phyloP scores from a whole-genome alignment of 2,329 filamentous ascomycete genomes.

The Hyphodiscus sp. region DNA sequence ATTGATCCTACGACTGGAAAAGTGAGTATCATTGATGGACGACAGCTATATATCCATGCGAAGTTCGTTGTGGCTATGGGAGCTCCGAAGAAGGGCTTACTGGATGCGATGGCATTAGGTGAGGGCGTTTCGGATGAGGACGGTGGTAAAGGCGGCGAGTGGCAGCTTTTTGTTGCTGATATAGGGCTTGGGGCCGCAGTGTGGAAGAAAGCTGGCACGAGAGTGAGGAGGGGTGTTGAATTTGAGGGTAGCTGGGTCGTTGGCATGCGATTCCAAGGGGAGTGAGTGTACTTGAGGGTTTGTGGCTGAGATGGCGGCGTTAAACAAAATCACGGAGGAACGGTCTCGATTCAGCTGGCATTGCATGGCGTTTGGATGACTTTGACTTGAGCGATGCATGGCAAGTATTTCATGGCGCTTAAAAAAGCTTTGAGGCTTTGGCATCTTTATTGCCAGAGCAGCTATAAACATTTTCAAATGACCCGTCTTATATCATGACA shows the following conservation, averaged over 20 bases:
- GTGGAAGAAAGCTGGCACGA: constrained; percentile 78
- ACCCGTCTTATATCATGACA: neutral
- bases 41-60: constrained; percentile 71
- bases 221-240: constrained; percentile 75
- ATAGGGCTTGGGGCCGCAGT: constrained; percentile 77
- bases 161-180: constrained; percentile 80
- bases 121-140: constrained; percentile 28
- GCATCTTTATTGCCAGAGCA: neutral
- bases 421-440: neutral
- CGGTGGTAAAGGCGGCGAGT: constrained; percentile 36
- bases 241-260: constrained; percentile 86
- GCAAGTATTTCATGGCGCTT: neutral
- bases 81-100: constrained; percentile 76
- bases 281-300: constrained; percentile 11
- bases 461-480: neutral
- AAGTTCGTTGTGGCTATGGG: constrained; percentile 81
- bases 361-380: constrained; percentile 14
- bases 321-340: neutral
- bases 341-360: neutral
- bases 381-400: neutral
- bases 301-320: neutral
- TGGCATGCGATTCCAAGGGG: constrained; percentile 44
- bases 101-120: constrained; percentile 57
- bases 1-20: constrained; percentile 73
- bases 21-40: constrained; percentile 62